phyloP scores from a whole-genome alignment of 345 rosid genomes.

The Crucihimalaya himalaica region DNA sequence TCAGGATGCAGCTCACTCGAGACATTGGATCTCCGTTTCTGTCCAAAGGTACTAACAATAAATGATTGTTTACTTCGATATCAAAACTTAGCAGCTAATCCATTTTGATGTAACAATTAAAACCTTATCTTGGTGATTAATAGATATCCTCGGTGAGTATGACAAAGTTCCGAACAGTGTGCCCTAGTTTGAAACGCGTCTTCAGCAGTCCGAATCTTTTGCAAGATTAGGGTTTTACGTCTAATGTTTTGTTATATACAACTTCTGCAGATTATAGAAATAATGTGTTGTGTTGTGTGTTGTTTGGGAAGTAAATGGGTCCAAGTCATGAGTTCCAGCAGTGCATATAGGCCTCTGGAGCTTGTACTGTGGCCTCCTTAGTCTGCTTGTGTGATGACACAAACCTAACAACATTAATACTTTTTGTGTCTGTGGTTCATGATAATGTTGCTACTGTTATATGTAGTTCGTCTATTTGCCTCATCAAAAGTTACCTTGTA shows the following conservation, averaged over 20 bases:
- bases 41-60: constrained; percentile 70
- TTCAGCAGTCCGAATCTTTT: constrained; percentile 46
- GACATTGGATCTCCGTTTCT: constrained; percentile 91
- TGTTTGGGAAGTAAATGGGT: constrained; percentile 31
- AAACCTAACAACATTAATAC: constrained; percentile 24
- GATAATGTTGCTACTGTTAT: constrained; percentile 4
- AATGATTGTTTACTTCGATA: not conserved
- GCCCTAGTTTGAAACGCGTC: constrained; percentile 87
- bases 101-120: not conserved
- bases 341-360: constrained; percentile 34
- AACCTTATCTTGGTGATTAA: constrained; percentile 8
- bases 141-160: constrained; percentile 75
- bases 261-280: constrained; percentile 11
- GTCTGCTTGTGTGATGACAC: constrained; percentile 22
- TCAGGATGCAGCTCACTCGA: constrained; percentile 78
- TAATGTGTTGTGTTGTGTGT: constrained; percentile 25
- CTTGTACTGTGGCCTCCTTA: constrained; percentile 25
- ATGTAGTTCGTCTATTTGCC: not conserved
- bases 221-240: constrained; percentile 36
- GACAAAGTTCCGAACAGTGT: constrained; percentile 61
- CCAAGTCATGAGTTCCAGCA: constrained; percentile 23
- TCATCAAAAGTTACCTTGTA: not conserved
- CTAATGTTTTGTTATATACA: constrained; percentile 7
- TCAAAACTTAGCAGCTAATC: not conserved
- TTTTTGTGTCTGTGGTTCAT: not conserved